Percentiles rank a stretch among this genome's conserved stretches.
Evolutionary conservation across 495 filamentous ascomycete species (phyloP).

Genomic region (Aspergillus taichungensis): DNA sequence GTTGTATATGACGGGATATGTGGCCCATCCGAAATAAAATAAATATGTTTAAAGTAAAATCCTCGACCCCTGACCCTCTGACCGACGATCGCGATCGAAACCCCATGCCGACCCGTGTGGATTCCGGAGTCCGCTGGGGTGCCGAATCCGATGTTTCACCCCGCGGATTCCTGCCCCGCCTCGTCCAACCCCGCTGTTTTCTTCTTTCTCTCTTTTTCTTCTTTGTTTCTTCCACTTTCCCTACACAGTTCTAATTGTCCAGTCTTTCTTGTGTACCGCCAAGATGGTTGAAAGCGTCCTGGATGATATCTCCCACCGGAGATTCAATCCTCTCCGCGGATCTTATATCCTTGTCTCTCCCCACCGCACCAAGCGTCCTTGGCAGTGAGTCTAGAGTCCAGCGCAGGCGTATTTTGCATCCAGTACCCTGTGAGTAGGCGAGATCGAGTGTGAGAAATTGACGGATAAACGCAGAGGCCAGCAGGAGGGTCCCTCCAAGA

Average conservation of each 20-base stretch:
- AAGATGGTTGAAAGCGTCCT: slow-evolving; percentile 64
- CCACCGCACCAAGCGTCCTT: slow-evolving; percentile 91
- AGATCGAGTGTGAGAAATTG: too few relatives aligned
- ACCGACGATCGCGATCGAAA: too few relatives aligned
- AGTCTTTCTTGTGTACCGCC: not conserved
- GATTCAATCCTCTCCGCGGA: slow-evolving; percentile 85
- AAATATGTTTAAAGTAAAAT: too few relatives aligned
- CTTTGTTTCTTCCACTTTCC: not conserved
- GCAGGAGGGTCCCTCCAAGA: slow-evolving; percentile 75
- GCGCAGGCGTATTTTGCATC: too few relatives aligned
- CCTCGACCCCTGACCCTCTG: too few relatives aligned
- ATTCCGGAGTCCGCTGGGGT: too few relatives aligned
- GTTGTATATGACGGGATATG: too few relatives aligned
- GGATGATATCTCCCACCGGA: slow-evolving; percentile 92
- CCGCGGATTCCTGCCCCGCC: too few relatives aligned
- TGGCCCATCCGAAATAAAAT: too few relatives aligned
- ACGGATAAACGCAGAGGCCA: slow-evolving; percentile 57
- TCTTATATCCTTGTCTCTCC: slow-evolving; percentile 91
- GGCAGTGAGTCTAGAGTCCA: slow-evolving; percentile 66
- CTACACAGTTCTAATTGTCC: slow-evolving; percentile 7
- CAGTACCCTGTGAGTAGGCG: too few relatives aligned
- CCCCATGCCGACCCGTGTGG: too few relatives aligned
- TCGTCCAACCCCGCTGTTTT: not conserved
- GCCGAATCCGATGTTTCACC: too few relatives aligned
- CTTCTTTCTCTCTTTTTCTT: slow-evolving; percentile 1